phyloP scores from a whole-genome alignment of 768 basidiomycete genomes.

The Pleurotus djamor region DNA sequence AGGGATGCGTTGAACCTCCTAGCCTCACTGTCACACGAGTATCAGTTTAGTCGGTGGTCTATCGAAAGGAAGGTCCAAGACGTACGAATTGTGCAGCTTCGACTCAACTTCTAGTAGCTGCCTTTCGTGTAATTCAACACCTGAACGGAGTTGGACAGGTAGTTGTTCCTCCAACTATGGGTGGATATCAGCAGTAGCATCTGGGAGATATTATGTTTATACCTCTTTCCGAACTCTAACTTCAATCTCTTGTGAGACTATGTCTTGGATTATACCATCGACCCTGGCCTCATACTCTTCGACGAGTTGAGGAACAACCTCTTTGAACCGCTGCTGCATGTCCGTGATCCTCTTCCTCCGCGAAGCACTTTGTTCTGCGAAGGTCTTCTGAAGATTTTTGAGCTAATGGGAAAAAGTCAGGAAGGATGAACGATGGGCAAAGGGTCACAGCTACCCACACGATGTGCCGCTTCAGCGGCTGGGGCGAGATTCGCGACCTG shows the following conservation, averaged over 20 bases:
- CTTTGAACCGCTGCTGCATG: constrained; percentile 29
- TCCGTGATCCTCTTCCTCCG: constrained; percentile 37
- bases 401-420: constrained; percentile 29
- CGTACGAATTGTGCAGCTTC: constrained; percentile 47
- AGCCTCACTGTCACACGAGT: constrained; percentile 35
- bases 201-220: not conserved
- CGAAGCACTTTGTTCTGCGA: constrained; percentile 34
- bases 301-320: constrained; percentile 38
- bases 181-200: not conserved
- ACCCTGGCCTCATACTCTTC: constrained; percentile 34
- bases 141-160: constrained; percentile 35
- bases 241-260: constrained; percentile 33
- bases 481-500: constrained; percentile 40
- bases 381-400: constrained; percentile 28
- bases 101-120: constrained; percentile 42
- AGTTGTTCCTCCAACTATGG: constrained; percentile 41
- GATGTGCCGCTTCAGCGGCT: constrained; percentile 39
- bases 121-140: constrained; percentile 36
- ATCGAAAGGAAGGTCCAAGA: not conserved
- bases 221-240: constrained; percentile 43
- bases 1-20: constrained; percentile 39
- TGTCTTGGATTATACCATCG: constrained; percentile 27
- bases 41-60: not conserved
- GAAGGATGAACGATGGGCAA: constrained; percentile 4
- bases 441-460: constrained; percentile 28